A percentile compares a stretch with the other conserved stretches of the same genome.
Evolutionary conservation across 2,329 filamentous ascomycete species (phyloP).

Genomic region (Calonectria pteridis): DNA sequence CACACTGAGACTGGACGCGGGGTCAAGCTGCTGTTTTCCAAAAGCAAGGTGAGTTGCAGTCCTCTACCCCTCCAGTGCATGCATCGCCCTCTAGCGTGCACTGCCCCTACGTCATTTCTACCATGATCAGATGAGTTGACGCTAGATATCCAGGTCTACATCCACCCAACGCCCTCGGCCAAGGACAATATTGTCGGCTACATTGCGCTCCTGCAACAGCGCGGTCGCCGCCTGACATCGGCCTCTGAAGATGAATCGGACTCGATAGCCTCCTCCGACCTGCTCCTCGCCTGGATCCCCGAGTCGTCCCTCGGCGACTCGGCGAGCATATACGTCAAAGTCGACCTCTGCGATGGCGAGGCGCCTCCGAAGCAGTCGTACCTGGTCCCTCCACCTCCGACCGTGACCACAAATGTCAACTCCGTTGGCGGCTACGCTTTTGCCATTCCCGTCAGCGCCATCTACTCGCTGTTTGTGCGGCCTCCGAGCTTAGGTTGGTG

Average conservation of each 20-base stretch:
- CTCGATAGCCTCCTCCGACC: conserved; percentile 72
- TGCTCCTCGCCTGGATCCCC: conserved; percentile 93
- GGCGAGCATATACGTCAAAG: conserved; percentile 92
- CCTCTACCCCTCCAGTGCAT: background rate
- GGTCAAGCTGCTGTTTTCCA: conserved; percentile 94
- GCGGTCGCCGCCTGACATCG: conserved; percentile 62
- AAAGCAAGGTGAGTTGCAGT: conserved; percentile 83
- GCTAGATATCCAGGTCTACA: conserved; percentile 77
- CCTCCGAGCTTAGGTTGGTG: conserved; percentile 97
- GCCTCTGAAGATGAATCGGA: conserved; percentile 47
- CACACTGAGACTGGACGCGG: conserved; percentile 82
- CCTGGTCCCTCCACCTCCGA: conserved; percentile 91
- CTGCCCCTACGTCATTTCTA: background rate
- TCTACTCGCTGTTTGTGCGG: conserved; percentile 91
- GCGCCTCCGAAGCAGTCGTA: conserved; percentile 88
- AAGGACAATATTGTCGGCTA: conserved; percentile 98
- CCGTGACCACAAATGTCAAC: conserved; percentile 80
- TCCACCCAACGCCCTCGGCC: conserved; percentile 91
- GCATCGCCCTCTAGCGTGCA: conserved; percentile 3
- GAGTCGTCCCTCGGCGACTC: conserved; percentile 89
- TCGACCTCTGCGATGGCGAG: conserved; percentile 86
- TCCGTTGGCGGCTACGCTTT: conserved; percentile 88
- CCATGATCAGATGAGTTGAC: conserved; percentile 14
- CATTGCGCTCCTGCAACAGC: conserved; percentile 93
- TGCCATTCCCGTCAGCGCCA: conserved; percentile 87